Conservation (phyloP, 2,329 filamentous ascomycete genomes). For the Mariannaea elegans region DNA sequence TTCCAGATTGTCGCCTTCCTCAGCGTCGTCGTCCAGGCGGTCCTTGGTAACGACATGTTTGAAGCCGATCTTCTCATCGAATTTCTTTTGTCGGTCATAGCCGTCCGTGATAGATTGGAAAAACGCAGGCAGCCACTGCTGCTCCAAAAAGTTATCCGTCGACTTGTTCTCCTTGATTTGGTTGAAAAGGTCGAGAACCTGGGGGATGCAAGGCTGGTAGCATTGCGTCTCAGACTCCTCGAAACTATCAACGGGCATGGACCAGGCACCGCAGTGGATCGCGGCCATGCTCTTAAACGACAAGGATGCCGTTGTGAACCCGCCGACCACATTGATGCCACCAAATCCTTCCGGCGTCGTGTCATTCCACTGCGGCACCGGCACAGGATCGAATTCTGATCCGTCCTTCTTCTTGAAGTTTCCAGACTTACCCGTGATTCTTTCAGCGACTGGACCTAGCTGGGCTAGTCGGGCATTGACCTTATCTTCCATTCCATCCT, state of each 20-base stretch:
- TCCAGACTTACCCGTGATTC: slow-evolving; percentile 21
- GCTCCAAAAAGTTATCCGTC: slow-evolving; percentile 34
- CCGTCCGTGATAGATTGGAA: slow-evolving; percentile 48
- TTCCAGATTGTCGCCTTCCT: slow-evolving; percentile 23
- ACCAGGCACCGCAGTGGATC: slow-evolving; percentile 54
- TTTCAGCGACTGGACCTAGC: slow-evolving; percentile 33
- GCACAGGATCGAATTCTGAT: slow-evolving; percentile 31
- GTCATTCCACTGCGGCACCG: slow-evolving; percentile 36
- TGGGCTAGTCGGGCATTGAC: slow-evolving; percentile 36
- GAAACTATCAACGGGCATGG: slow-evolving; percentile 55
- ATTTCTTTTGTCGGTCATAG: slow-evolving; percentile 47
- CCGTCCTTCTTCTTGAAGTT: slow-evolving; percentile 24
- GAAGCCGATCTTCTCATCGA: slow-evolving; percentile 46
- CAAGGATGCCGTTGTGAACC: slow-evolving; percentile 52
- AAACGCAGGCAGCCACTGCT: slow-evolving; percentile 45
- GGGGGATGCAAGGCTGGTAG: slow-evolving; percentile 56
- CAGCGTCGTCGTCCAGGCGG: slow-evolving; percentile 34
- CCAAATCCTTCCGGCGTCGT: slow-evolving; percentile 37
- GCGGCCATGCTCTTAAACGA: slow-evolving; percentile 55
- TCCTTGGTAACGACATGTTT: slow-evolving; percentile 40
- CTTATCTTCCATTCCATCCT: slow-evolving; percentile 37
- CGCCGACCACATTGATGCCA: slow-evolving; percentile 52
- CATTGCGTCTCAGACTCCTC: slow-evolving; percentile 51
- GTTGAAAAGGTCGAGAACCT: slow-evolving; percentile 49
- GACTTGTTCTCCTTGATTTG: slow-evolving; percentile 31